Base-by-base conservation (phyloP, 441 rosid species). In the Populus hybrid region DNA sequence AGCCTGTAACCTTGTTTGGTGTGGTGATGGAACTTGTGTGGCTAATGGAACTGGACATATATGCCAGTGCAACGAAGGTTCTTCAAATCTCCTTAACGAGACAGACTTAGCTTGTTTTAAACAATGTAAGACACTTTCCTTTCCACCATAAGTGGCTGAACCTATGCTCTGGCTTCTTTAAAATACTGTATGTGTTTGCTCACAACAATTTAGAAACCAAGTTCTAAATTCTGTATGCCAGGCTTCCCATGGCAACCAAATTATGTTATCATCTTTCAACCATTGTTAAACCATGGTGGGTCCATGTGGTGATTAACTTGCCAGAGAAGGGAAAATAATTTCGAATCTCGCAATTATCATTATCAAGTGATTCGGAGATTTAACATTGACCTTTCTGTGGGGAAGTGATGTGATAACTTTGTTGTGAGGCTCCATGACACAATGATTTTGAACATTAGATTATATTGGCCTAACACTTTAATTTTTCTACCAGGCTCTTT, bases 21-120 rank as follows among this genome's bases (percentile, higher is more conserved):
- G 89, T 59, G 89, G 83, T 9, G 87, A 88, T 4, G 93, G 90
- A n/a, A 74, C 53, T 28, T 90, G 93, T 64, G 59, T 71, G 10
- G 67, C 79, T 2, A 83, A 78, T 66, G 86, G 80, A 65, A 77
- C 28, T 16, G 82, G 79, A 16, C 80, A 76, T 69, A 36, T 33
- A 18, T 90, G 93, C 80, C 77, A 81, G 2, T 90, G 93, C 84
- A 45, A 73, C 72, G 67, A 36, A 36, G 87, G 82, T 70, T 78
- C 87, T 0, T 59, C 35, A 21, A 90, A 88, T 77, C 61, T 87
- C 76, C 23, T 79, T 9, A 76, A 71, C 21, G 33, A 24, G 36
- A 4, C 82, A 0, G n/a, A 40, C 24, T 64, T 84, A 2, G 75
- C 86, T 45, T 87, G 89, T 68, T 45, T 87, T 33, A 68, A 74